Evolutionary conservation across 2,329 filamentous ascomycete species (phyloP).

Genomic region (Cephalotrichum gorgonifer): DNA sequence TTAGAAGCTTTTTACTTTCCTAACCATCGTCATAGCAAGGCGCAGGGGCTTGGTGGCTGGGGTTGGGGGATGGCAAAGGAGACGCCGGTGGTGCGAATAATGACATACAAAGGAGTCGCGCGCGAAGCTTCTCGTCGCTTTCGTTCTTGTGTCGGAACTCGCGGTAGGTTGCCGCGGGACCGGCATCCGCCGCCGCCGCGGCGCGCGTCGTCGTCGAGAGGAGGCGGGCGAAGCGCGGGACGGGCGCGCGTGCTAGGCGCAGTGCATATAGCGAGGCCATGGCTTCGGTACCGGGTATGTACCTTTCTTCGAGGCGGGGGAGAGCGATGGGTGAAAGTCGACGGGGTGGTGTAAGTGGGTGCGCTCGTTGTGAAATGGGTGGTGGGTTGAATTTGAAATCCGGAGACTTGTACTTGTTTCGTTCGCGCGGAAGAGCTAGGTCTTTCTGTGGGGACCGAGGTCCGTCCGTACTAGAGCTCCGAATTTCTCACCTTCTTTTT

Average conservation of each 20-base stretch:
- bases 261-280: neutral
- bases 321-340: neutral
- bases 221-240: conserved; percentile 10
- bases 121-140: conserved; percentile 75
- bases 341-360: neutral
- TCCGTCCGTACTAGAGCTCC: no score
- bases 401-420: no score
- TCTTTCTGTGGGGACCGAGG: neutral
- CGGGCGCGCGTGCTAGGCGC: conserved; percentile 7
- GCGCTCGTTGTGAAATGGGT: neutral
- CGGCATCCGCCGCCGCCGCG: conserved; percentile 12
- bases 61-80: no score
- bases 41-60: no score
- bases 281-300: neutral
- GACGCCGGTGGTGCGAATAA: neutral
- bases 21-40: no score
- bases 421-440: neutral
- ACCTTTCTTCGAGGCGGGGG: neutral
- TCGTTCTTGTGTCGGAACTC: conserved; percentile 80
- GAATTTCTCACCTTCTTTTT: no score
- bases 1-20: no score
- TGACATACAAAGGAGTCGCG: conserved; percentile 61
- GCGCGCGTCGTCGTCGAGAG: conserved; percentile 13
- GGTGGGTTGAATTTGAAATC: no score
- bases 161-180: conserved; percentile 34